Percentiles rank a stretch among this genome's conserved stretches.
phyloP scores from a whole-genome alignment of 2,329 filamentous ascomycete genomes.

The Pestalotiopsis sp. region DNA sequence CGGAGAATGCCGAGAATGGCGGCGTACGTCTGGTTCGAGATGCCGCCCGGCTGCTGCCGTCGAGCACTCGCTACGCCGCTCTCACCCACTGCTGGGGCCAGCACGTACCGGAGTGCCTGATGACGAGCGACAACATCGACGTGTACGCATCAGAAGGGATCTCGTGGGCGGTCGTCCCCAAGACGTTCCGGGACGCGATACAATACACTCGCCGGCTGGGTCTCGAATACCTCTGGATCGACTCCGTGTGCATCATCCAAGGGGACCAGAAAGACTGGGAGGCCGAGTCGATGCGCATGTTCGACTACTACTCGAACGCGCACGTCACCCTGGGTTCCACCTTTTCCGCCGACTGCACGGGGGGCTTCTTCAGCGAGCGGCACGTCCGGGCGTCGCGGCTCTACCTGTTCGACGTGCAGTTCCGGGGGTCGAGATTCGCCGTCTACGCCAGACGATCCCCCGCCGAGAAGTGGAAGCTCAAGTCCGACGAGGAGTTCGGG shows the following conservation, averaged over 20 bases:
- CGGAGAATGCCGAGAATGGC: not conserved
- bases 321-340: not conserved
- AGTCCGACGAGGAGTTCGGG: not conserved
- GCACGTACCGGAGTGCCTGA: not conserved
- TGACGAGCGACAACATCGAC: not conserved
- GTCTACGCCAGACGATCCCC: not conserved
- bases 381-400: not conserved
- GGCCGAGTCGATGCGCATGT: conserved; percentile 1
- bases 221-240: conserved; percentile 18
- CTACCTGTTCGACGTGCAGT: not conserved
- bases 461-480: not conserved
- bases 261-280: conserved; percentile 16
- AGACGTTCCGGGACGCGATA: conserved; percentile 9
- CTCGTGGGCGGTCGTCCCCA: not conserved
- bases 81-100: not conserved
- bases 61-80: not conserved
- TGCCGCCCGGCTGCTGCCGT: not conserved
- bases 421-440: not conserved
- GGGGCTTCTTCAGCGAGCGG: not conserved
- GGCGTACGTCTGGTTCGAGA: not conserved
- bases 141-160: not conserved
- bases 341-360: not conserved
- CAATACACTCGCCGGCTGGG: conserved; percentile 5
- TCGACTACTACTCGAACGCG: not conserved
- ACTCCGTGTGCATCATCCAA: conserved; percentile 18